Evolutionary conservation across 208 protist genomes (phyloP), one percentile per base, ranked within the genome.

Genomic region (Trypanosoma caninum): DNA sequence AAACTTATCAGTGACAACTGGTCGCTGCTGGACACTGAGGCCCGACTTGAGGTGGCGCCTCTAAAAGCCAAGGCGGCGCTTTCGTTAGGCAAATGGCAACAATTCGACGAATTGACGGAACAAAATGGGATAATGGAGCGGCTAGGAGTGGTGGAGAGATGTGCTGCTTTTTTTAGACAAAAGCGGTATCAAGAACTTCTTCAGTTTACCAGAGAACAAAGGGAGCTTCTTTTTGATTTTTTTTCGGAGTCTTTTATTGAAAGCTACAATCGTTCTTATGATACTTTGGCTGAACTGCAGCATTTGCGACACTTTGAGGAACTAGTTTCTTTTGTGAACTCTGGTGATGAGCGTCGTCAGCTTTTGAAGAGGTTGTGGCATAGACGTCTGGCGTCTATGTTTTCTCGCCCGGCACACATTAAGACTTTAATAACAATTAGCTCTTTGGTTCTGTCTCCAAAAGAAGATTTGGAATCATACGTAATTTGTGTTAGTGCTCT

Each of bases 301-400:
- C 97, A 99, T 74, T 72, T 99, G 16, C 76, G 89, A 6, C 98
- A 99, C 80, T 93, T 99, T 65, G 98, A 99, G 75, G 98, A 99
- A 78, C 84, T 99, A 31, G 87, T 99, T 14, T 80, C 84, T 23
- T 99, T 97, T 83, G 95, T 96, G 40, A 84, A 69, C 20, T 82
- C 84, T 11, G 67, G 58, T 38, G 50, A 38, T 31, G 81, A 97
- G 45, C 75, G 89, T 6, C 65, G 68, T 45, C 46, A 40, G 20
- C 76, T 92, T 73, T 71, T 97, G 31, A 69, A 69, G 45, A 51
- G 85, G 6, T 84, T 94, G 38, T 99, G 98, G 97, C 78, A 82
- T 31, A 66, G 51, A 23, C 86, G 98, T 25, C 69, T 99, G 18
- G 48, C 68, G 20, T 76, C 88, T 27, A 88, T 95, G 72, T 87